Conservation (phyloP, 2,329 filamentous ascomycete genomes). For the Epichloe uncinata region DNA sequence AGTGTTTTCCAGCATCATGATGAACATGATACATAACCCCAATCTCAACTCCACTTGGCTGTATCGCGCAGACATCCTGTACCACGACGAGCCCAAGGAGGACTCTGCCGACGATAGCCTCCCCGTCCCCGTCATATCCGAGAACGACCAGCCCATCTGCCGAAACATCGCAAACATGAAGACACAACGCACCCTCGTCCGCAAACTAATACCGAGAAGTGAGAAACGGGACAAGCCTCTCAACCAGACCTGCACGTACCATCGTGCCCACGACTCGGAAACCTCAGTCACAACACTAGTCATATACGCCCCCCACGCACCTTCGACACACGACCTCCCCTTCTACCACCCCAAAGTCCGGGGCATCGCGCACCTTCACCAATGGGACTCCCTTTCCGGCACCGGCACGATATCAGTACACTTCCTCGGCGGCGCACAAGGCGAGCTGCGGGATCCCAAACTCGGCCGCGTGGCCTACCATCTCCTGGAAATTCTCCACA, state of each 20-base stretch:
- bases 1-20: constrained; percentile 54
- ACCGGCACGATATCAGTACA: constrained; percentile 45
- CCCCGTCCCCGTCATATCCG: not conserved
- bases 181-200: constrained; percentile 53
- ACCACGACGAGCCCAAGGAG: constrained; percentile 13
- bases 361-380: constrained; percentile 64
- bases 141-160: constrained; percentile 2
- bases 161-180: constrained; percentile 14
- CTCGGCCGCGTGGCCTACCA: constrained; percentile 55
- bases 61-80: constrained; percentile 63
- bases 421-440: constrained; percentile 37
- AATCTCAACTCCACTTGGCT: constrained; percentile 69
- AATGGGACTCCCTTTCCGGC: constrained; percentile 33
- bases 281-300: constrained; percentile 30
- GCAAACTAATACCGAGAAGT: constrained; percentile 73
- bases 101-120: not conserved
- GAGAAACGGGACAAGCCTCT: constrained; percentile 59
- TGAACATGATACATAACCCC: constrained; percentile 64
- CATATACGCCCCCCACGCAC: constrained; percentile 63
- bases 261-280: constrained; percentile 22
- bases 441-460: constrained; percentile 25
- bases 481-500: constrained; percentile 54
- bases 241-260: constrained; percentile 73
- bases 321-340: constrained; percentile 50
- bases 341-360: constrained; percentile 78